Base-by-base conservation (phyloP, 371 early-diverging fungal species). In the Phascolomyces articulosus region DNA sequence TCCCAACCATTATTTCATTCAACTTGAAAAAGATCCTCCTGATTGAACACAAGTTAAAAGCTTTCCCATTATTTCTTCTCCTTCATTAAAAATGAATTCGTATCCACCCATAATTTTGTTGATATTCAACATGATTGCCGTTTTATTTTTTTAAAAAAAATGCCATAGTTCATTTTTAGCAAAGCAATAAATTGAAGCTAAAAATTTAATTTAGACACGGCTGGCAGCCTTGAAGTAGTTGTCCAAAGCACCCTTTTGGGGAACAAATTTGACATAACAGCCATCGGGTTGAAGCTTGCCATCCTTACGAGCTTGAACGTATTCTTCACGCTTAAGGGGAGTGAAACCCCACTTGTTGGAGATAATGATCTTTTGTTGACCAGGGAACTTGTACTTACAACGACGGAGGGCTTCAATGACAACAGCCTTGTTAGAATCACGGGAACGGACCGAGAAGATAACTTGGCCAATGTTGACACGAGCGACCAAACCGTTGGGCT, bases 281-380 rank as follows among this genome's bases (percentile, higher is more conserved):
- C 99, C 99, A 85, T 98, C 98, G 64, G 95, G 95, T 83, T 92
- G 90, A 68, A 98, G 86, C 71, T 75, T 81, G 67, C 95, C 95
- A 55, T 85, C 88, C 69, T 86, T 82, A 66, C 97, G 91, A 58
- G 85, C 89, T 60, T 79, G 91, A 64, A 93, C 85, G 78, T 96
- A 94, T 71, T 99, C 97, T 72, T 94, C 97, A 69, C 96, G 95
- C 54, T 90, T 79, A 65, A 99, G 86, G 83, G 96, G 94, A 88
- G 99, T 99, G 93, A 99, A 99, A 73, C 99, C 99, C 98, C 98
- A 98, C 90, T 98, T 99, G 90, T 97, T 95, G 86, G 98, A 97
- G 78, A 98, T 86, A 70, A 97, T 90, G 77, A 99, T 96, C 92
- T 96, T 95, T 81, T 99, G 99, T 75, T 97, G 95, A 74, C 99